Evolutionary conservation across 129 eudicot genomes (phyloP), one percentile per base, ranked within the genome.

Genomic region (Artemisia argyi): DNA sequence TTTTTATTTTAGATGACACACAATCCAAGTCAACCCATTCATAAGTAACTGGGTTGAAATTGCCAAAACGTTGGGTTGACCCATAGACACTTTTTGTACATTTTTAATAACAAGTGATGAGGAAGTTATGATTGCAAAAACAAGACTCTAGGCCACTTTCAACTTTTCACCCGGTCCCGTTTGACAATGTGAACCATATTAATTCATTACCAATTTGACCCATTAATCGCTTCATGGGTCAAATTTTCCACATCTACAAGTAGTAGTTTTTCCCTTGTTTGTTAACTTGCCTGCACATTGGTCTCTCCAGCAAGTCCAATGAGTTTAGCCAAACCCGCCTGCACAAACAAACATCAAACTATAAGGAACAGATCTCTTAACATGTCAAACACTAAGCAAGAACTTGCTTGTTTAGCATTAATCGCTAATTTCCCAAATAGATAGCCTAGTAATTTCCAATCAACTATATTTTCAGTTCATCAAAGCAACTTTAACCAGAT

Each of bases 221-320:
- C 2, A 39, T 39, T 39, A 39, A 8, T 7, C 46, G 11, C 11
- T 1, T 39, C 46, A 39, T 39, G 46, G 46, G 46, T 39, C 46
- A 39, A 8, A 39, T 0, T 39, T 39, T 39, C 0, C 0, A 39
- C 11, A 9, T 39, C 10, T 57, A 1, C 5, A 1, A 69, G 10
- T 13, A 46, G 15, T 61, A 50, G 0, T 60, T 9, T 44, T 11
- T n/a, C n/a, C n/a, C n/a, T n/a, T n/a, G n/a, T n/a, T 3, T 42
- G 19, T 71, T 42, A 53, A 76, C 87, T 80, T 90, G 81, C 98
- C 61, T 60, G 65, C 7, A 60, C 65, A 60, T 60, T 60, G 15
- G 65, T 60, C 65, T 60, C 65, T 17, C 65, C 65, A 22, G 65
- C 65, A 4, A 60, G 65, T 60, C 65, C 65, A 60, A 60, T 60